These are phyloP conservation scores for Scheffersomyces lignicola DNA, from an alignment of 1,139 yeast species.

Conservation along the genomic window DNA sequence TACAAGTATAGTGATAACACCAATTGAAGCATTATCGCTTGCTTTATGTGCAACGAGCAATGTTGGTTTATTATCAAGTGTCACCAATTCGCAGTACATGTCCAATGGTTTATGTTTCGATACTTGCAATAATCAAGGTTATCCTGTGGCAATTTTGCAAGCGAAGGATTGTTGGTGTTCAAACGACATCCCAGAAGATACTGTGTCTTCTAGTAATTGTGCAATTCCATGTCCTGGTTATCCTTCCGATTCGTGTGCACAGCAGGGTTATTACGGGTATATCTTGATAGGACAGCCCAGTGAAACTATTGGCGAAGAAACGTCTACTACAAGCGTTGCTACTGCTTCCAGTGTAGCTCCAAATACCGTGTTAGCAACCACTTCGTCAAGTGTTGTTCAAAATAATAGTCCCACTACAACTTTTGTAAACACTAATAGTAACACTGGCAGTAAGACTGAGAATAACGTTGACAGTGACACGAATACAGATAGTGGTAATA, in stretches of 20 bases:
- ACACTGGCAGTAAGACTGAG: neutral
- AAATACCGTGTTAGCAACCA: conserved; percentile 12
- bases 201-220: conserved; percentile 39
- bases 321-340: conserved; percentile 11
- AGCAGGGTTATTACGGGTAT: conserved; percentile 35
- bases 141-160: conserved; percentile 56
- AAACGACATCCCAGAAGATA: conserved; percentile 45
- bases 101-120: conserved; percentile 58
- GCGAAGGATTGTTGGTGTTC: conserved; percentile 62
- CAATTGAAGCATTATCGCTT: conserved; percentile 13
- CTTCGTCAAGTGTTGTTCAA: conserved; percentile 2
- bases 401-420: too few species aligned
- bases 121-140: conserved; percentile 45
- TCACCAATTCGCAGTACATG: conserved; percentile 28
- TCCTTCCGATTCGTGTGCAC: conserved; percentile 34
- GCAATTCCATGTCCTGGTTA: conserved; percentile 52
- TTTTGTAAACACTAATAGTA: neutral
- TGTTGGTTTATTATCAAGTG: conserved; percentile 26
- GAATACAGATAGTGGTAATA: neutral
- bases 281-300: conserved; percentile 27
- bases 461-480: neutral
- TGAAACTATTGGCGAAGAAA: conserved; percentile 17
- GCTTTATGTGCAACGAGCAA: conserved; percentile 50
- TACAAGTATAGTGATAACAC: neutral
- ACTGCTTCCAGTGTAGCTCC: conserved; percentile 11